These are phyloP conservation scores for Geosmithia flava DNA, from an alignment of 2,329 filamentous ascomycete genomes.

Conservation along the genomic window DNA sequence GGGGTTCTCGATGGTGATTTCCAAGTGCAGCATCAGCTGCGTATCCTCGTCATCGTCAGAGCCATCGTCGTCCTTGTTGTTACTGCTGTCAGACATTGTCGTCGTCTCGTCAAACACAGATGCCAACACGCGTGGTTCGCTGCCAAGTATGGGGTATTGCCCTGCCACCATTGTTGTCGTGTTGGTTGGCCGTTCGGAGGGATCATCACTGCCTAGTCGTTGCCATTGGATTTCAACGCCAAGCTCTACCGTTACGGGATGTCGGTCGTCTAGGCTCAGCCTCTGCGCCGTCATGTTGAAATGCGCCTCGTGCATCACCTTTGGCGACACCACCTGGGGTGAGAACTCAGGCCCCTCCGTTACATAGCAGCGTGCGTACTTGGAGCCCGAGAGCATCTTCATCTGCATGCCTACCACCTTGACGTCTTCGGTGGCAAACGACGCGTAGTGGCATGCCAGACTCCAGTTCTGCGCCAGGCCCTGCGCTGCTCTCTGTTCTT, in stretches of 20 bases:
- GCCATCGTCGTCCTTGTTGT: conserved; percentile 9
- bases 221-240: conserved; percentile 66
- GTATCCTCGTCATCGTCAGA: background rate
- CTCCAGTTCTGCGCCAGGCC: conserved; percentile 77
- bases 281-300: conserved; percentile 71
- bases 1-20: conserved; percentile 75
- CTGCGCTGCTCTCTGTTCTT: conserved; percentile 15
- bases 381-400: conserved; percentile 44
- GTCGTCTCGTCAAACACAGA: conserved; percentile 28
- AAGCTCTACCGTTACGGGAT: conserved; percentile 61
- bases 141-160: conserved; percentile 65
- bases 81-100: too few relatives aligned
- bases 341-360: conserved; percentile 24
- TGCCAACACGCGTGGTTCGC: conserved; percentile 75
- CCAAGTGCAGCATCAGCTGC: conserved; percentile 22
- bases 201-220: conserved; percentile 10
- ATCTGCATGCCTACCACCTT: conserved; percentile 51
- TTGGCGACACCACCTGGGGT: conserved; percentile 45
- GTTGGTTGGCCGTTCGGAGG: conserved; percentile 26
- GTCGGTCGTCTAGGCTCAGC: conserved; percentile 66
- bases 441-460: conserved; percentile 60
- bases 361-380: conserved; percentile 46
- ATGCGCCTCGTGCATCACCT: conserved; percentile 56
- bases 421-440: conserved; percentile 64
- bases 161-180: conserved; percentile 65